Base-by-base conservation (phyloP, 306 rosid genomes). In the Ceratonia siliqua region DNA sequence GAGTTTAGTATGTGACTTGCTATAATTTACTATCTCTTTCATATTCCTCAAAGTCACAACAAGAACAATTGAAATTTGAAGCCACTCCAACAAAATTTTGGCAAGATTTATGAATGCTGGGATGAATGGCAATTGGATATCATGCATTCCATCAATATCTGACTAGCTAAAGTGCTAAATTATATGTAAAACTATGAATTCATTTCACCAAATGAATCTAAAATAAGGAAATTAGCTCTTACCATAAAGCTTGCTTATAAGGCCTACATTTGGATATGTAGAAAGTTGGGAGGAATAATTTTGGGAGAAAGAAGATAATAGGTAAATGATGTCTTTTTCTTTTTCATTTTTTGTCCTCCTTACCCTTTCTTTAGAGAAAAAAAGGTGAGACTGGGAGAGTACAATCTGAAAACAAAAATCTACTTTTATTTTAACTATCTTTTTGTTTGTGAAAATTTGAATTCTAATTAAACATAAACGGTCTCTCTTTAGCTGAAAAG, bases 1-100 rank as follows among this genome's bases (percentile, higher is more conserved):
- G 87, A 80, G 50, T 84, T 80, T 7, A 82, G 87, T 84, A 80
- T 17, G 79, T 75, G 10, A 64, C 53, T 73, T 20, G 11, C 57
- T 66, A 1, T 62, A 36, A 2, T 39, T 39, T 21, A 15, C 8
- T 3, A 70, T 55, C 10, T 25, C 35, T 17, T 24, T 11, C 7
- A 13, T 53, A 3, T 53, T 25, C 8, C 18, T 39, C 13, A 0
- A 0, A 1, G 12, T 35, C 68, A 33, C 6, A n/a, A 18, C 25
- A 21, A 33, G 67, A 61, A 58, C 3, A 4, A 9, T 4, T 62
- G 49, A 8, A 10, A 36, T 12, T 62, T 41, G 46, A 41, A 36
- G 10, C 42, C 10, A 6, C 20, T 7, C 20, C 4, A 2, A 15
- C 8, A 12, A 25, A 5, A 2, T 6, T 18, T 54, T 7, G 7